Percentiles rank a stretch among this genome's conserved stretches.
Conservation (phyloP, 225 moss, liverwort and hornwort genomes). For the Marchantia paleacea region DNA sequence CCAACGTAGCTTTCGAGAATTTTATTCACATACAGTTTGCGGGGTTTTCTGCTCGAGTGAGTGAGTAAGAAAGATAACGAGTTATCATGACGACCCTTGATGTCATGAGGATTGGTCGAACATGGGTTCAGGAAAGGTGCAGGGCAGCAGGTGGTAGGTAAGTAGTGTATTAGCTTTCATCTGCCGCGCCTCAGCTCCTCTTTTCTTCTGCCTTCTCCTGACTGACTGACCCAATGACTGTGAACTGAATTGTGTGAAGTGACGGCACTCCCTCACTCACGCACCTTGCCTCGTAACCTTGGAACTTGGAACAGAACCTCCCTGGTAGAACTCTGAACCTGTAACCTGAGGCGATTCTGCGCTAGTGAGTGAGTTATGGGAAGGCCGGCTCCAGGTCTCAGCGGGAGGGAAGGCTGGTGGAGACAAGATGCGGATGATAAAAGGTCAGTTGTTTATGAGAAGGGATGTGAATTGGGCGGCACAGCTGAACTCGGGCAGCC, state of each 20-base stretch:
- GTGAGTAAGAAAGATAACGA: not conserved
- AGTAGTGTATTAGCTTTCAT: not conserved
- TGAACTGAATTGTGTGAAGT: not conserved
- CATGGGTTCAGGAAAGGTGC: not conserved
- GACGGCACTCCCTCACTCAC: not conserved
- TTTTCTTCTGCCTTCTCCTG: not conserved
- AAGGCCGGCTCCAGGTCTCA: not conserved
- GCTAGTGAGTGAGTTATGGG: not conserved
- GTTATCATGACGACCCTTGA: not conserved
- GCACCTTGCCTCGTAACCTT: not conserved
- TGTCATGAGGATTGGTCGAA: not conserved
- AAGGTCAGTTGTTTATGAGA: not conserved
- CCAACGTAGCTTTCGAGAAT: not conserved
- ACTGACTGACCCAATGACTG: too few species aligned
- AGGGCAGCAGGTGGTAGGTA: not conserved
- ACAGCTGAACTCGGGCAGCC: not conserved
- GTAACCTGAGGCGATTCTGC: not conserved
- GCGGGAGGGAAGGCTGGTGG: conserved; percentile 6
- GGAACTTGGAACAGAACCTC: not conserved
- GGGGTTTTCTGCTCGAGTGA: not conserved
- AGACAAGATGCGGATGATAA: conserved; percentile 11
- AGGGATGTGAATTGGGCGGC: not conserved
- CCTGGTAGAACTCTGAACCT: not conserved
- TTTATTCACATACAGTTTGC: not conserved
- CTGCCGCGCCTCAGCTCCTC: not conserved